Conservation (phyloP, 1,284 basidiomycete genomes). For the Volvariella surrecta region DNA sequence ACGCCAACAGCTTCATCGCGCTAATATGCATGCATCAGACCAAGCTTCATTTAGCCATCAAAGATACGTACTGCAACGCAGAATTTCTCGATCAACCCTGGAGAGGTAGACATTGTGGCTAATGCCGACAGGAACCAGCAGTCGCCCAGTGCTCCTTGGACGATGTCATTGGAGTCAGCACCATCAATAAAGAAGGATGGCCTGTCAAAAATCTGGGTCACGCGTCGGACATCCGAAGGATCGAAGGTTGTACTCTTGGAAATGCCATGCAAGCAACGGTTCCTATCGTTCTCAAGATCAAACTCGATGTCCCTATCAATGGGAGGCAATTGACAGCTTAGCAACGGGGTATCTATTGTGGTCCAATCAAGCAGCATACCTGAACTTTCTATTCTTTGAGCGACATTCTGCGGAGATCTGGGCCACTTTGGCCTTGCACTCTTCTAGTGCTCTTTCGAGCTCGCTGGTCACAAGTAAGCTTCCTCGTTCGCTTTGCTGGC, state of each 20-base stretch:
- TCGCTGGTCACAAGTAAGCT: slow-evolving; percentile 29
- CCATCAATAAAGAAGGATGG: slow-evolving; percentile 35
- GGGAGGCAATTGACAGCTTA: background rate
- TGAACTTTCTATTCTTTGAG: slow-evolving; percentile 27
- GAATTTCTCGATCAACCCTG: slow-evolving; percentile 32
- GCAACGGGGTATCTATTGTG: background rate
- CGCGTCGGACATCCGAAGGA: slow-evolving; percentile 30
- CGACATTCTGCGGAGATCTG: slow-evolving; percentile 29
- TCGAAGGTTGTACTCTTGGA: slow-evolving; percentile 10
- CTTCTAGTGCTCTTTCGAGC: slow-evolving; percentile 27
- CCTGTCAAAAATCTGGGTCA: slow-evolving; percentile 35
- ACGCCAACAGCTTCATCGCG: slow-evolving; percentile 37
- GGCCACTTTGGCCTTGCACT: slow-evolving; percentile 28
- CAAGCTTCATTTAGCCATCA: background rate
- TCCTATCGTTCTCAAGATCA: slow-evolving; percentile 30
- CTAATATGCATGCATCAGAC: slow-evolving; percentile 17
- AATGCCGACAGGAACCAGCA: slow-evolving; percentile 41
- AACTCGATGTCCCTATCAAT: slow-evolving; percentile 34
- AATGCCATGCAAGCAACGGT: slow-evolving; percentile 29
- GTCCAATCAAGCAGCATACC: slow-evolving; percentile 15
- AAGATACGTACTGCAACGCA: slow-evolving; percentile 32
- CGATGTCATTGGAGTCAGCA: slow-evolving; percentile 28
- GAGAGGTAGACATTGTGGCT: slow-evolving; percentile 27
- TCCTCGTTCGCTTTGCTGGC: background rate
- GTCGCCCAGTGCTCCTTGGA: slow-evolving; percentile 34